phyloP scores from a whole-genome alignment of 192 early-diverging fungal genomes.

The Lunasporangiospora selenospora region DNA sequence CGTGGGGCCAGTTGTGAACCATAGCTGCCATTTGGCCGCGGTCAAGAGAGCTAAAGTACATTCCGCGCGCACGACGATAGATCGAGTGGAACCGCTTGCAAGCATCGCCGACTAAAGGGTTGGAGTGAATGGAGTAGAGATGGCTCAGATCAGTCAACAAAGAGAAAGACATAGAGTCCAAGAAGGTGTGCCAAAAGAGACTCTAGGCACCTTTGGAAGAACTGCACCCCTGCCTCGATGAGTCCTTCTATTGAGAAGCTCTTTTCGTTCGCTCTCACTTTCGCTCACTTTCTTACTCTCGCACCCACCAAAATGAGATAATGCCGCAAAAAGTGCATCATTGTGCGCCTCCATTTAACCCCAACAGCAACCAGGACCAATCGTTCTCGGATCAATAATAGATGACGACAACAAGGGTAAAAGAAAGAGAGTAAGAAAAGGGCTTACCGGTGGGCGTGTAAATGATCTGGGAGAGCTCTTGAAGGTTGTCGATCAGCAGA shows the following conservation, averaged over 20 bases:
- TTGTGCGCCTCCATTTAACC: no score
- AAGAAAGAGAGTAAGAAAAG: not conserved
- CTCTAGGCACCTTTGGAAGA: no score
- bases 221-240: no score
- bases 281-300: not conserved
- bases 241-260: no score
- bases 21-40: constrained; percentile 61
- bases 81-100: constrained; percentile 59
- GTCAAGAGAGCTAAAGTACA: constrained; percentile 61
- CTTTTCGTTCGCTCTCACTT: not conserved
- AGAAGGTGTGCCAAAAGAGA: not conserved
- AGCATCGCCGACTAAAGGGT: constrained; percentile 55
- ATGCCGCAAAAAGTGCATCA: not conserved
- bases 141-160: not conserved
- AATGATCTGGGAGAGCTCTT: constrained; percentile 60
- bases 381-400: no score
- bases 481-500: constrained; percentile 55
- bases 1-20: constrained; percentile 64
- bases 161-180: not conserved
- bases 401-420: no score
- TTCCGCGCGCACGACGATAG: constrained; percentile 59
- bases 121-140: not conserved
- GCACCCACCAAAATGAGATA: not conserved
- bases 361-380: no score
- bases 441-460: constrained; percentile 61